These are phyloP conservation scores for Moricandia moricandioides DNA, from an alignment of 345 rosid species.

Conservation along the genomic window DNA sequence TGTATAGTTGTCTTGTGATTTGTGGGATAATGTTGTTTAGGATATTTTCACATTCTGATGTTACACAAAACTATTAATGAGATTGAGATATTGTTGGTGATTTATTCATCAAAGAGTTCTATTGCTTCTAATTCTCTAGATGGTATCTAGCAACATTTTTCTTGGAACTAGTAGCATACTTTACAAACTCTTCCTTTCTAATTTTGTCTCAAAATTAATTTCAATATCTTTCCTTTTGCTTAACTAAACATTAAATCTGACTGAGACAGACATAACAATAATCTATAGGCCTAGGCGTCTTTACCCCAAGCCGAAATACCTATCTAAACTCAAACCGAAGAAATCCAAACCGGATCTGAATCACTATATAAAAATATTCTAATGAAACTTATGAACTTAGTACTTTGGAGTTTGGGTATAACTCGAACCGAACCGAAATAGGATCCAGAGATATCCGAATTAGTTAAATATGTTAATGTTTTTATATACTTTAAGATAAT, in stretches of 20 bases:
- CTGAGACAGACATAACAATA: not conserved
- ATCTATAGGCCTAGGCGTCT: no score
- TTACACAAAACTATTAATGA: not conserved
- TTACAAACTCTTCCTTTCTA: not conserved
- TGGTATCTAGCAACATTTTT: not conserved
- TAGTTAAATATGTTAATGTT: no score
- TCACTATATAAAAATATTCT: no score
- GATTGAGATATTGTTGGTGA: not conserved
- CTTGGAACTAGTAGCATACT: not conserved
- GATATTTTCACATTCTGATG: constrained; percentile 15
- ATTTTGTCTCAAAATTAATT: not conserved
- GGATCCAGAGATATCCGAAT: no score
- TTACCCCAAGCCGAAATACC: no score
- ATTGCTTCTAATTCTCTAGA: not conserved
- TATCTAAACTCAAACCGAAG: no score
- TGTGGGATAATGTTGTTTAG: constrained; percentile 8
- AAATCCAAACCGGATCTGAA: no score
- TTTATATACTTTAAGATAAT: no score
- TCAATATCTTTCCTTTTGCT: not conserved
- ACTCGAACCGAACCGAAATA: no score
- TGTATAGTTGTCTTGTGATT: constrained; percentile 28
- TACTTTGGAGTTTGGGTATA: no score
- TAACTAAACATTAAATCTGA: not conserved
- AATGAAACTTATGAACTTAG: no score
- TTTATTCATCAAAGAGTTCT: not conserved